Conservation (phyloP, 805 yeast genomes). For the Candida silvatica region DNA sequence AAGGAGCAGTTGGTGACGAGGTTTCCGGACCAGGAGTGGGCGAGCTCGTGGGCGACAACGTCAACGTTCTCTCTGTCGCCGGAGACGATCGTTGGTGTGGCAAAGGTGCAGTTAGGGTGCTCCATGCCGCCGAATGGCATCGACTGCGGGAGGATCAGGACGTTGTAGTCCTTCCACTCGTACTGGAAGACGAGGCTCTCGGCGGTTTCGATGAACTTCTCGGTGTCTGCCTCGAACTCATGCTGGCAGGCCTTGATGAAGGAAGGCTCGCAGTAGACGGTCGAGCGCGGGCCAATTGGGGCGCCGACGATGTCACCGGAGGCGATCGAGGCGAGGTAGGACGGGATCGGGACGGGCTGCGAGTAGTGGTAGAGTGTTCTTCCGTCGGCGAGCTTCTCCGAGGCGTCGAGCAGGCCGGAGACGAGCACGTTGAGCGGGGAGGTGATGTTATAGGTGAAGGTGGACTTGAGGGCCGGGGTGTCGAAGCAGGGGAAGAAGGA, state of each 20-base stretch:
- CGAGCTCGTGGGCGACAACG: constrained; percentile 88
- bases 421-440: constrained; percentile 67
- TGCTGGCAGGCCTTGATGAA: constrained; percentile 59
- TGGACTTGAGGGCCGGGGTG: constrained; percentile 76
- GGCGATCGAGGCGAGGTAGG: constrained; percentile 77
- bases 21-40: constrained; percentile 92
- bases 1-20: constrained; percentile 84
- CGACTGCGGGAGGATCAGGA: constrained; percentile 67
- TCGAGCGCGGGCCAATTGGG: constrained; percentile 78
- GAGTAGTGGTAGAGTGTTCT: constrained; percentile 36
- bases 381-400: constrained; percentile 7
- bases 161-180: constrained; percentile 81
- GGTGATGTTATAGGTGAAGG: constrained; percentile 46
- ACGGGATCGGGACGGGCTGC: constrained; percentile 80
- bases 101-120: constrained; percentile 84
- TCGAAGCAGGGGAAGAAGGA: constrained; percentile 85
- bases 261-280: constrained; percentile 71
- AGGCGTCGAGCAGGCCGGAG: constrained; percentile 48
- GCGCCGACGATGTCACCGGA: constrained; percentile 68
- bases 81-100: constrained; percentile 80
- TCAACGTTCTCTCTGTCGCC: constrained; percentile 82
- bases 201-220: constrained; percentile 69
- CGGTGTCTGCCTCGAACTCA: constrained; percentile 78
- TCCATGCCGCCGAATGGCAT: constrained; percentile 95
- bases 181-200: constrained; percentile 70